Evolutionary conservation across 2,329 filamentous ascomycete genomes (phyloP), one percentile per base, ranked within the genome.

Genomic region (Colletotrichum ledebouriae): DNA sequence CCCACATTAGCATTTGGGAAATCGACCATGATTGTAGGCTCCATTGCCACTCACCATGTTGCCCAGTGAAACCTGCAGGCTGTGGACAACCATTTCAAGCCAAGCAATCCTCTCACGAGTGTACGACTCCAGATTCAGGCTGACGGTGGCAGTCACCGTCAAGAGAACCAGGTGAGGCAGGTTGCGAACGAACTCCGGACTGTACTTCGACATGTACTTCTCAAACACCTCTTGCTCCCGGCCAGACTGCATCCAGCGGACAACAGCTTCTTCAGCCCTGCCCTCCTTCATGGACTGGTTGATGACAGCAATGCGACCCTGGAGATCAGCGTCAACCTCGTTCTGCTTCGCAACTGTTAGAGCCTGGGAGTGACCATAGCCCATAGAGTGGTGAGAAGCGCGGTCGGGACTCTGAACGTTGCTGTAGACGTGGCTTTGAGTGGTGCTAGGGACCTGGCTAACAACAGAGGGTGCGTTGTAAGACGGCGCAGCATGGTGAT

Each of bases 201-300:
- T 79, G 75, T 84, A 83, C 69, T 85, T 84, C 56, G 80, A 79
- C 53, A 88, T 80, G 58, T 85, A 85, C 71, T 84, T 81, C 37
- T 85, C 82, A 76, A 91, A 92, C 59, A 92, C 85, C 69, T 89
- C 86, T 67, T 89, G 84, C 75, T 89, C 86, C 39, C 86, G 84
- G 15, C 84, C 85, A 72, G 85, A 86, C 77, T 92, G 89, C 63
- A 92, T 85, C 89, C 89, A 92, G 69, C 86, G 86, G 64, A 91
- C 84, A 75, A 90, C 84, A 47, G 87, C 90, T 60, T 87, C 85
- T 73, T 92, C 89, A 63, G 86, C 85, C 41, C 87, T 85, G 22
- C 87, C 87, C 34, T 86, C 83, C 41, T 85, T 82, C 79, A 96
- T 89, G 49, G 89, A 80, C 56, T 83, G 79, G 57, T 89, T 88